Evolutionary conservation across 306 rosid genomes (phyloP), one percentile per base, ranked within the genome.

Genomic region (Hippophae gyantsensis): DNA sequence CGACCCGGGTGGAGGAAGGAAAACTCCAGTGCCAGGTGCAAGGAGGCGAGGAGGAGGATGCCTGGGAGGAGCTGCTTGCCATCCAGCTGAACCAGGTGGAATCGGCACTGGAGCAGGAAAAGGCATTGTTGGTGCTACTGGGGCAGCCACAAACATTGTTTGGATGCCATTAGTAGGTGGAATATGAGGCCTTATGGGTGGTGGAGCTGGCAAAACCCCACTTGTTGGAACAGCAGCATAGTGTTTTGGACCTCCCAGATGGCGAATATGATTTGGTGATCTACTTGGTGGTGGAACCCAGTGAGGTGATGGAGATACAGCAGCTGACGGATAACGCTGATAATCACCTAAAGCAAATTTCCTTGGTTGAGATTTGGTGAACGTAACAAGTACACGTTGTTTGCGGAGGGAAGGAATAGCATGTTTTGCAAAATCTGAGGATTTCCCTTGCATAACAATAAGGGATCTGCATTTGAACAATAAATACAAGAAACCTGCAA

Each of bases 1-100:
- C 0, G 96, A 81, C 11, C 95, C 93, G 3, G 94, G 83, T 48
- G 97, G 97, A 65, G 97, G 98, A 38, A 92, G 86, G 79, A 92
- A 92, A 58, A 92, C 98, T 67, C 98, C 98, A 0, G 98, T 92
- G 42, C 99, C 99, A 0, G 99, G 89, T 12, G 66, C 75, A 13
- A 73, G 83, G 61, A 87, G 57, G 67, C 89, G 76, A 25, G 96
- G 92, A 13, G 92, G 76, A 46, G 96, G 94, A 41, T 90, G 97
- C 80, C 85, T 79, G 25, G 78, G 66, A 48, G 90, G 94, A 57
- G 92, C 84, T 5, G 87, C 58, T 11, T 86, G 44, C 97, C 97
- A 90, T 65, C 83, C 83, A 0, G 84, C 11, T 4, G 95, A 78
- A 63, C 79, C 86, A 2, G 90, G 69, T 7, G 94, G 79, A 58